Conservation (phyloP, 345 rosid genomes). For the Trapa bicornis region DNA sequence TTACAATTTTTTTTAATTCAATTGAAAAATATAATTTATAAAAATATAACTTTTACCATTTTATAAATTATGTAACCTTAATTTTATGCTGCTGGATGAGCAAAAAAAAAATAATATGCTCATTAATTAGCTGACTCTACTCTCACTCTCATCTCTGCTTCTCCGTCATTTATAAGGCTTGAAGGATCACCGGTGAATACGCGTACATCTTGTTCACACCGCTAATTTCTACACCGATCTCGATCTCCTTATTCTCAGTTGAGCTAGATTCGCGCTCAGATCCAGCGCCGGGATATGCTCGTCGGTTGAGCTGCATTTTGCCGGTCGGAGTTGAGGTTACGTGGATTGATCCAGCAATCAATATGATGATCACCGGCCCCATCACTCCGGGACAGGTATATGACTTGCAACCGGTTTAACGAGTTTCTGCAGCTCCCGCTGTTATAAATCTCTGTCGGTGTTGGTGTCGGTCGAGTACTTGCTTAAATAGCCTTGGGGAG, state of each 20-base stretch:
- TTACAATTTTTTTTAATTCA: no score
- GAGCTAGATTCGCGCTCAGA: neutral
- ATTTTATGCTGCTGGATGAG: no score
- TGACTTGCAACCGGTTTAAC: neutral
- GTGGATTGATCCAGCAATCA: neutral
- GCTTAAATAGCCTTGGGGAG: neutral
- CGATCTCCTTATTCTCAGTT: neutral
- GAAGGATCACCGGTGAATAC: neutral
- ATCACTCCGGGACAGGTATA: constrained; percentile 69
- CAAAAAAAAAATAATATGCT: neutral
- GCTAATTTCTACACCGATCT: neutral
- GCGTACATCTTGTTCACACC: neutral
- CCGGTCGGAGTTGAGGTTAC: neutral
- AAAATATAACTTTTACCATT: no score
- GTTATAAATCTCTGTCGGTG: constrained; percentile 4
- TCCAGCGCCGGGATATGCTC: constrained; percentile 7
- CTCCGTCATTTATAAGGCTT: neutral
- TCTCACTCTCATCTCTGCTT: neutral
- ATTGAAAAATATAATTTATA: no score
- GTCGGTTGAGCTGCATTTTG: neutral
- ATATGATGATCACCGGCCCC: constrained; percentile 39
- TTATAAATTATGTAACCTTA: no score
- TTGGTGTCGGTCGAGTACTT: neutral
- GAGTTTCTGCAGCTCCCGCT: neutral
- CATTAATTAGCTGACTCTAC: neutral